phyloP scores from a whole-genome alignment of 2,329 filamentous ascomycete species.

The Exophiala oligosperma region DNA sequence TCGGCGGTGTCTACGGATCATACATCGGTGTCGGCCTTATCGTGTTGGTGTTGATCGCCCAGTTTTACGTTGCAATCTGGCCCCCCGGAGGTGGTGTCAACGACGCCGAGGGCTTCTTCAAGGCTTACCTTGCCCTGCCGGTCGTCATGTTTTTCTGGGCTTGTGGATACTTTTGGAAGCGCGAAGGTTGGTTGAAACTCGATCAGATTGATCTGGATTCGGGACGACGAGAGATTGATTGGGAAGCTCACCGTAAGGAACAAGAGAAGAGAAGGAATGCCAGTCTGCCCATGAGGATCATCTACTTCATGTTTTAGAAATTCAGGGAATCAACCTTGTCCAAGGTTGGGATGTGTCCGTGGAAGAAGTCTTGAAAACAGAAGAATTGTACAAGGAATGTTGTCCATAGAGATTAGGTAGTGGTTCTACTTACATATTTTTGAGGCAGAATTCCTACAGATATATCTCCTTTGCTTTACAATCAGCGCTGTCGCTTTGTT shows the following conservation, averaged over 20 bases:
- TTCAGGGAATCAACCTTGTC: neutral
- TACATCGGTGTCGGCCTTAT: conserved; percentile 80
- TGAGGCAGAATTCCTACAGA: too few relatives aligned
- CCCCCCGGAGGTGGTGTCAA: conserved; percentile 59
- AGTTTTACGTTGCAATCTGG: conserved; percentile 85
- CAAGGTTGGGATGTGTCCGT: neutral
- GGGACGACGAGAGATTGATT: conserved; percentile 65
- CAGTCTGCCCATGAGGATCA: neutral
- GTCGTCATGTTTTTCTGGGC: conserved; percentile 59
- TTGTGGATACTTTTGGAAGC: conserved; percentile 65
- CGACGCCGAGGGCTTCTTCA: conserved; percentile 69
- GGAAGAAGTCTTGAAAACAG: too few relatives aligned
- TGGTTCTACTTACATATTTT: too few relatives aligned
- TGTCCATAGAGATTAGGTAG: too few relatives aligned
- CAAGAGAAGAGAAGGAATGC: conserved; percentile 3
- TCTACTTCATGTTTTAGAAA: conserved; percentile 8
- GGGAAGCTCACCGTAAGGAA: conserved; percentile 59
- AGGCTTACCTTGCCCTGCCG: conserved; percentile 57
- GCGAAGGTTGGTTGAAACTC: conserved; percentile 57
- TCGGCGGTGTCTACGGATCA: conserved; percentile 76
- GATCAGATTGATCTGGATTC: conserved; percentile 67
- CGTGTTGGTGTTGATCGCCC: conserved; percentile 70
- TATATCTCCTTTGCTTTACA: too few relatives aligned
- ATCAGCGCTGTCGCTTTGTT: too few relatives aligned
- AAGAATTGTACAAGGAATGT: too few relatives aligned